Evolutionary conservation across 768 basidiomycete species (phyloP).

Genomic region (Suillus lakei): DNA sequence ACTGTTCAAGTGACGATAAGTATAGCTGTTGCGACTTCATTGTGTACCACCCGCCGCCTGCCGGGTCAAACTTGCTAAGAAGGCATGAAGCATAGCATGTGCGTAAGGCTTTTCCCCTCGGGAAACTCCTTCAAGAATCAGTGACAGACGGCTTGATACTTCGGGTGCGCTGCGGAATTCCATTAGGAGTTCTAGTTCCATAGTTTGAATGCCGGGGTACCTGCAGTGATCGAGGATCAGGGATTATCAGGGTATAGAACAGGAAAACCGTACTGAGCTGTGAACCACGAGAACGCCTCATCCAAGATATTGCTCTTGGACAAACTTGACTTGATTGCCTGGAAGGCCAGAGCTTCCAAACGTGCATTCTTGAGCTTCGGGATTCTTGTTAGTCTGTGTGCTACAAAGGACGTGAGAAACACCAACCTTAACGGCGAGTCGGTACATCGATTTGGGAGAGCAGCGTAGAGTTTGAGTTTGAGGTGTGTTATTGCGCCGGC

Average conservation of each 20-base stretch:
- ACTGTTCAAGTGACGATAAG: neutral
- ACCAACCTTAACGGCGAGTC: slow-evolving; percentile 32
- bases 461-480: slow-evolving; percentile 17
- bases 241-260: neutral
- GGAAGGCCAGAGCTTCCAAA: slow-evolving; percentile 16
- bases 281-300: slow-evolving; percentile 37
- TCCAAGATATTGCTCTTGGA: slow-evolving; percentile 30
- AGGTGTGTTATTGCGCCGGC: neutral
- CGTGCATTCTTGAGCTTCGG: neutral
- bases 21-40: neutral
- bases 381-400: neutral
- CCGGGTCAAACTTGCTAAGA: neutral
- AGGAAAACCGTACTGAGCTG: slow-evolving; percentile 24
- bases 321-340: slow-evolving; percentile 27
- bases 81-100: neutral
- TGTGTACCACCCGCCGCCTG: neutral
- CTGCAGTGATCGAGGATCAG: slow-evolving; percentile 10
- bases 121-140: neutral
- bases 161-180: neutral
- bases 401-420: neutral
- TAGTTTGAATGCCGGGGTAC: slow-evolving; percentile 20
- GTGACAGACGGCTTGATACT: neutral
- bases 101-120: neutral
- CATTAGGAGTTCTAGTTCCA: neutral
- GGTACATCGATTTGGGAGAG: slow-evolving; percentile 46